Base-by-base conservation (phyloP, 768 basidiomycete genomes). In the Xanthoconium stramineum region DNA sequence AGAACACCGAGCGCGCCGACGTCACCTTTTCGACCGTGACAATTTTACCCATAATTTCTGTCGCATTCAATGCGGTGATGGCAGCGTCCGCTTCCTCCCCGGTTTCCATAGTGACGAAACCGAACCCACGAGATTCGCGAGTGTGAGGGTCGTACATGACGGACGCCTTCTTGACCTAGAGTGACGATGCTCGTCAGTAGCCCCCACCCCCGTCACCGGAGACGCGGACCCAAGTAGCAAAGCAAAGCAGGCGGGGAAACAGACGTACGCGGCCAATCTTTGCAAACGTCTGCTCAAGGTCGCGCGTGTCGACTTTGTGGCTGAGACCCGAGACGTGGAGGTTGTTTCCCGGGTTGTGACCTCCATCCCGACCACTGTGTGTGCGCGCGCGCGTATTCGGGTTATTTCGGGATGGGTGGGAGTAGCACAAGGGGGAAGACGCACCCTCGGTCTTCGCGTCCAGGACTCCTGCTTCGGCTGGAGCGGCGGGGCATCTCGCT, bases 61-160 rank as follows among this genome's bases (percentile, higher is more conserved):
- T 88, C 24, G 81, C 81, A 69, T 93, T 90, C 52, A 98, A 76
- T 6, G 86, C 88, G 36, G 89, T 84, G 59, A 98, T 85, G 53
- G 90, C 92, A 43, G 93, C 92, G 43, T 95, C 91, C 6, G 96
- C 97, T 65, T 97, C 96, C 65, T 96, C 95, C 9, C 61, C 69
- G 28, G 83, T 81, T 70, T 85, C 86, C 86, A 91, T 88, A 48
- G 85, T 89, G 58, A 97, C 94, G 72, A 98, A 98, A 15, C 93
- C 95, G 63, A 89, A 89, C 45, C 87, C 87, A 60, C 87, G 84
- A 46, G 86, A 84, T 60, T 86, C 85, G 47, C 83, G 82, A 37
- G 83, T 84, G 66, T 86, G 85, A 9, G 85, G 85, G 66, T 86
- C 85, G 59, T 84, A 84, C 83, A 85, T 84, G 62, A 86, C 83